These are phyloP conservation scores for Phlebopus sp. DNA, from an alignment of 1,284 basidiomycete genomes.

Conservation along the genomic window DNA sequence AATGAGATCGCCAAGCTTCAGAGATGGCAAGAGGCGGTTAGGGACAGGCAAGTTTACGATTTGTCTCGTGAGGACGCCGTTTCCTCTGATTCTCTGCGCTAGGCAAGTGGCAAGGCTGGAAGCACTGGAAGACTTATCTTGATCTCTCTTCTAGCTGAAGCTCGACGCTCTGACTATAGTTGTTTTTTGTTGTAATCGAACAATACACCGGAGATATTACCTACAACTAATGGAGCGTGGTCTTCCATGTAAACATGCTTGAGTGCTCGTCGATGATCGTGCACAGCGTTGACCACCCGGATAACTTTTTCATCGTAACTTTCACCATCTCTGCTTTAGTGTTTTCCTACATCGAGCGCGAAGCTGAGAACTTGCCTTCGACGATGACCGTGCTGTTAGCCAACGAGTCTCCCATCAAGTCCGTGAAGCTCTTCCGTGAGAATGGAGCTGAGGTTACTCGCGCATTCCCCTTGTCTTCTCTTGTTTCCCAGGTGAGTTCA, in stretches of 20 bases:
- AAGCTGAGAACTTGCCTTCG: too few species aligned
- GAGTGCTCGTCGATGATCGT: too few species aligned
- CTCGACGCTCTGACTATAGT: constrained; percentile 3
- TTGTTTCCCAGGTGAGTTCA: constrained; percentile 10
- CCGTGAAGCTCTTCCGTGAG: constrained; percentile 21
- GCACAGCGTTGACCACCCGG: too few species aligned
- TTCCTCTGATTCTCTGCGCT: constrained; percentile 13
- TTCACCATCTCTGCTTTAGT: too few species aligned
- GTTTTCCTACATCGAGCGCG: too few species aligned
- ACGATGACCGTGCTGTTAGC: constrained; percentile 13
- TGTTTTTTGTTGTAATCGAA: neutral
- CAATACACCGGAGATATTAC: too few species aligned
- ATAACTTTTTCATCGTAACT: too few species aligned
- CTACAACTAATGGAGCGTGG: too few species aligned
- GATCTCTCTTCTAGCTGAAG: constrained; percentile 7
- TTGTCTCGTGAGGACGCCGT: neutral
- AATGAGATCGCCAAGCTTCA: constrained; percentile 91
- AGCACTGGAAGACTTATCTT: constrained; percentile 32
- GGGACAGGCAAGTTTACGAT: constrained; percentile 67
- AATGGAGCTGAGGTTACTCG: constrained; percentile 19
- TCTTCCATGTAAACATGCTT: too few species aligned
- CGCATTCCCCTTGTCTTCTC: constrained; percentile 17
- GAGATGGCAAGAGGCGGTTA: constrained; percentile 88
- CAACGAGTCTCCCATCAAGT: constrained; percentile 18
- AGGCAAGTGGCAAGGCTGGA: constrained; percentile 32